phyloP scores from a whole-genome alignment of 805 yeast species.

The Lipomyces oligophaga region DNA sequence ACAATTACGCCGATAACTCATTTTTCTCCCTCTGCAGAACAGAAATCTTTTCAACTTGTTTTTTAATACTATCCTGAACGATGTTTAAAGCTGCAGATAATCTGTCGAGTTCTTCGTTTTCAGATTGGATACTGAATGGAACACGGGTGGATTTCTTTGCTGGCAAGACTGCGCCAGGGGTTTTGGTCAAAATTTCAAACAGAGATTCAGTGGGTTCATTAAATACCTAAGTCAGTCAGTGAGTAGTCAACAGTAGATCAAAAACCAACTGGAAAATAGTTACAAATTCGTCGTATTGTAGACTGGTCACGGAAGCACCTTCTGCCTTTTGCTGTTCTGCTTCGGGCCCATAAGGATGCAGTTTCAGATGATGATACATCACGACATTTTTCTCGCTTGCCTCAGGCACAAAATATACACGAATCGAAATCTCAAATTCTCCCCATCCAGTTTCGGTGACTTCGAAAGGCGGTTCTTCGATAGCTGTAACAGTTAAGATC shows the following conservation, averaged over 20 bases:
- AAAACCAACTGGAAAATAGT: not conserved
- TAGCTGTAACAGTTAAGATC: slow-evolving; percentile 36
- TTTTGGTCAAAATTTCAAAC: slow-evolving; percentile 69
- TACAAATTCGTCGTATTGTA: slow-evolving; percentile 82
- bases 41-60: slow-evolving; percentile 40
- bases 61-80: slow-evolving; percentile 46
- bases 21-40: slow-evolving; percentile 35
- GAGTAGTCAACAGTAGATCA: not conserved
- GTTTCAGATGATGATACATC: slow-evolving; percentile 80
- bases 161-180: slow-evolving; percentile 48
- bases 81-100: slow-evolving; percentile 46
- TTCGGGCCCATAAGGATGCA: slow-evolving; percentile 71
- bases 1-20: slow-evolving; percentile 1
- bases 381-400: slow-evolving; percentile 83
- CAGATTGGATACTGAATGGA: slow-evolving; percentile 50
- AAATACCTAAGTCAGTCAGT: slow-evolving; percentile 40
- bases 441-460: slow-evolving; percentile 99
- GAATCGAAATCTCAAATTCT: slow-evolving; percentile 88
- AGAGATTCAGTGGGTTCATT: slow-evolving; percentile 91
- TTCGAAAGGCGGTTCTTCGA: slow-evolving; percentile 89
- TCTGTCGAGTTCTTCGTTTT: slow-evolving; percentile 61
- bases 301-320: slow-evolving; percentile 48
- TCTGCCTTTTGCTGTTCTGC: slow-evolving; percentile 37
- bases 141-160: slow-evolving; percentile 38
- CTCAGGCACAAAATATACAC: slow-evolving; percentile 80